These are phyloP conservation scores for Seminavis robusta DNA, from an alignment of 108 stramenopile species.

Conservation along the genomic window DNA sequence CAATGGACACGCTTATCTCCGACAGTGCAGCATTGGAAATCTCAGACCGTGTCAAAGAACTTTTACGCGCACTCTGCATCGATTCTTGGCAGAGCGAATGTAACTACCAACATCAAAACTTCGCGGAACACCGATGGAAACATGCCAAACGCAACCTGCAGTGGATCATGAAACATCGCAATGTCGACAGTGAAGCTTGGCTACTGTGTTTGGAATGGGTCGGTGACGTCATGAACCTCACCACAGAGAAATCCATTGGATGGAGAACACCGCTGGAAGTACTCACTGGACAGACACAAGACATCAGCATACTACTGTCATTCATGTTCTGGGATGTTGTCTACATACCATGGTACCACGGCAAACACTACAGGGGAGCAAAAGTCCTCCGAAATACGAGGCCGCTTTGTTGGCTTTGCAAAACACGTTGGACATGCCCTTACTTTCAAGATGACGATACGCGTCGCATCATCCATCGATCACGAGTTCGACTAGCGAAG, in stretches of 20 bases:
- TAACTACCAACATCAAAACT: constrained; percentile 27
- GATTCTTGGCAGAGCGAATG: constrained; percentile 19
- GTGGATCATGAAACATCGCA: constrained; percentile 14
- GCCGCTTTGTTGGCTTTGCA: too few species aligned
- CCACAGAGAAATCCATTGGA: not conserved
- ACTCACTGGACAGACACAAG: constrained; percentile 9
- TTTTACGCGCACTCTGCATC: constrained; percentile 17
- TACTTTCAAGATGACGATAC: too few species aligned
- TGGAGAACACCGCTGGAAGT: constrained; percentile 10
- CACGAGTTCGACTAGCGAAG: too few species aligned
- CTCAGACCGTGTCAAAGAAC: not conserved
- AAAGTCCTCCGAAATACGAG: too few species aligned
- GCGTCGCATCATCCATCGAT: too few species aligned
- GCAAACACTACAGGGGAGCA: too few species aligned
- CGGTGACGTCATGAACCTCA: constrained; percentile 12
- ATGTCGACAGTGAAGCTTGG: constrained; percentile 19
- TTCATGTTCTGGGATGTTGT: constrained; percentile 23
- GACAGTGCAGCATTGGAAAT: constrained; percentile 17
- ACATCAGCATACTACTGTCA: constrained; percentile 10
- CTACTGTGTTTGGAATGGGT: constrained; percentile 8
- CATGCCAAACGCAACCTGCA: constrained; percentile 8
- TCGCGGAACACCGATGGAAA: constrained; percentile 19
- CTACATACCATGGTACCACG: too few species aligned
- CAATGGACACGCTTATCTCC: constrained; percentile 4
- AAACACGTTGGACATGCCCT: too few species aligned